Conservation (phyloP, 495 filamentous ascomycete genomes). For the Penicillium riverlandense region DNA sequence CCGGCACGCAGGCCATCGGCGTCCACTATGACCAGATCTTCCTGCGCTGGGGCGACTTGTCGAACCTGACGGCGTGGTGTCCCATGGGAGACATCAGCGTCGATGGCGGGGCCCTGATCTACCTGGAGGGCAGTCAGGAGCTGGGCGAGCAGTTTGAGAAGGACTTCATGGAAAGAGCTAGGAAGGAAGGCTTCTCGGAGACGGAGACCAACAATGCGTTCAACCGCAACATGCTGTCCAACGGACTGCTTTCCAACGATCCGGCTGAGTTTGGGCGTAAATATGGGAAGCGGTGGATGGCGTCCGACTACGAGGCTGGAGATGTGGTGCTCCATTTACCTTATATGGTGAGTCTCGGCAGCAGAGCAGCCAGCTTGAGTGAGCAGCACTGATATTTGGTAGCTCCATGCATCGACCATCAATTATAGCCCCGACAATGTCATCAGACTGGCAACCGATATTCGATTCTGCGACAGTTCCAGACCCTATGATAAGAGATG, state of each 20-base stretch:
- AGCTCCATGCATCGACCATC: conserved; percentile 50
- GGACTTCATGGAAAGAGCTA: conserved; percentile 40
- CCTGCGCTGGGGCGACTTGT: conserved; percentile 50
- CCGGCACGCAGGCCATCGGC: conserved; percentile 50
- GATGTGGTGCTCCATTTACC: conserved; percentile 56
- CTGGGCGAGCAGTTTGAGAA: conserved; percentile 30
- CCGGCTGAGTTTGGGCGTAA: conserved; percentile 36
- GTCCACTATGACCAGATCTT: conserved; percentile 65
- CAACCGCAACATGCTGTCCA: conserved; percentile 51
- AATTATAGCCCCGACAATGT: conserved; percentile 50
- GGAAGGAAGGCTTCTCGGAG: conserved; percentile 35
- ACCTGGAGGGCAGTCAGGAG: conserved; percentile 44
- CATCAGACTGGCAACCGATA: conserved; percentile 50
- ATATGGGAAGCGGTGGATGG: conserved; percentile 44
- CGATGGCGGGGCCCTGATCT: conserved; percentile 55
- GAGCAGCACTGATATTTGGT: not conserved
- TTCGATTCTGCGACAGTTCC: conserved; percentile 47
- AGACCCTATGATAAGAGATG: conserved; percentile 41
- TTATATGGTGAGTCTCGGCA: conserved; percentile 32
- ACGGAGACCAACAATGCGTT: conserved; percentile 47
- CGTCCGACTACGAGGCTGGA: conserved; percentile 50
- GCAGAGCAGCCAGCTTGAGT: not conserved
- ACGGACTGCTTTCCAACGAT: conserved; percentile 39
- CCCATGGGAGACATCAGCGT: conserved; percentile 54
- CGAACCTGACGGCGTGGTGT: conserved; percentile 56